phyloP scores from a whole-genome alignment of 768 basidiomycete species.

The Termitomyces heimii region DNA sequence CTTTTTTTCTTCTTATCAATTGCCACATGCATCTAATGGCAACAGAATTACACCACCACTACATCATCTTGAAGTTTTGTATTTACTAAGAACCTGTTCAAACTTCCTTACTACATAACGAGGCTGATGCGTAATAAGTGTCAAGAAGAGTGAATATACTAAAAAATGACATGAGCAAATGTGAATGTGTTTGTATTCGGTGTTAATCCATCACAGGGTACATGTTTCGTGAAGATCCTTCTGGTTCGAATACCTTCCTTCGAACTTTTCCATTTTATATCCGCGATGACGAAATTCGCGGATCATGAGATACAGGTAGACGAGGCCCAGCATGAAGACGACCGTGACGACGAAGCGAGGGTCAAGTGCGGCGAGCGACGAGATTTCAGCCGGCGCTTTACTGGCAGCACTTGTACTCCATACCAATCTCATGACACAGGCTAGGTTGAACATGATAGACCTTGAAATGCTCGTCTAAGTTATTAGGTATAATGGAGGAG shows the following conservation, averaged over 20 bases:
- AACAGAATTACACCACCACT: too few relatives aligned
- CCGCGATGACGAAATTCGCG: background rate
- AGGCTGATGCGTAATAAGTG: too few relatives aligned
- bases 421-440: slow-evolving; percentile 58
- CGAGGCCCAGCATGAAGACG: background rate
- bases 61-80: too few relatives aligned
- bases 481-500: too few relatives aligned
- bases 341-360: slow-evolving; percentile 51
- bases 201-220: too few relatives aligned
- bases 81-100: too few relatives aligned
- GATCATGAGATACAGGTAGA: background rate
- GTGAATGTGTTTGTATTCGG: too few relatives aligned
- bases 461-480: slow-evolving; percentile 20
- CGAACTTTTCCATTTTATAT: background rate
- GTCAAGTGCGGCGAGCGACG: slow-evolving; percentile 32
- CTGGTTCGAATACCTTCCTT: background rate
- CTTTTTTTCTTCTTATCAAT: too few relatives aligned
- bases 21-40: too few relatives aligned
- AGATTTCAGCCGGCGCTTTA: slow-evolving; percentile 27
- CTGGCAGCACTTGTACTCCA: slow-evolving; percentile 59
- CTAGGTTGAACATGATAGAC: slow-evolving; percentile 64
- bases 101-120: too few relatives aligned
- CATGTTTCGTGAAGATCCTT: background rate
- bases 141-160: too few relatives aligned
- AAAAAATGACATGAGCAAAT: too few relatives aligned